These are phyloP conservation scores for Podospora pseudocomata DNA, from an alignment of 495 filamentous ascomycete genomes.

Conservation along the genomic window DNA sequence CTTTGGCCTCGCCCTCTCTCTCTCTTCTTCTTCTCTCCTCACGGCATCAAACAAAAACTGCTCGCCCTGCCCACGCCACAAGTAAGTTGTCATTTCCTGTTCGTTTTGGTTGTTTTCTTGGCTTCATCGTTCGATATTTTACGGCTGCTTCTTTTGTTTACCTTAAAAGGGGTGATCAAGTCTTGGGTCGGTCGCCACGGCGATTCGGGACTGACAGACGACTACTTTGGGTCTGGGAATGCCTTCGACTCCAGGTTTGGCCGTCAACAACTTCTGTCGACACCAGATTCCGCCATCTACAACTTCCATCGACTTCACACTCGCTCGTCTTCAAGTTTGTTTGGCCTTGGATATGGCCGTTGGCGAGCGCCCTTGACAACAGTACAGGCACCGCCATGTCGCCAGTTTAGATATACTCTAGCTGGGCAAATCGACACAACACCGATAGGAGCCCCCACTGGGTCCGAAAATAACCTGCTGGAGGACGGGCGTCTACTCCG, in stretches of 20 bases:
- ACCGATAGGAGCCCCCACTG: conserved; percentile 46
- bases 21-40: neutral
- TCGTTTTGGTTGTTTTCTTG: neutral
- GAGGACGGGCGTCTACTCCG: conserved; percentile 53
- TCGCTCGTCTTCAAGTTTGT: no score
- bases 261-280: no score
- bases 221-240: no score
- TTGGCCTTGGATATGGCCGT: no score
- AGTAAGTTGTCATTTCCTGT: neutral
- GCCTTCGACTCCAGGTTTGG: no score
- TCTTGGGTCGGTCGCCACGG: neutral
- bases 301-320: no score
- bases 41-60: neutral
- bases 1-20: neutral
- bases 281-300: no score
- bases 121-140: neutral
- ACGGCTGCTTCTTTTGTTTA: neutral
- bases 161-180: neutral
- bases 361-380: no score
- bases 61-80: neutral
- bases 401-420: conserved; percentile 43
- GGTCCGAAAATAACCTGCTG: conserved; percentile 44
- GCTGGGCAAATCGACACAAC: conserved; percentile 61
- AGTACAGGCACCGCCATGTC: neutral
- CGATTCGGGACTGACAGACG: no score